Evolutionary conservation across 2,329 filamentous ascomycete genomes (phyloP).

Genomic region (Penicillium sp.): DNA sequence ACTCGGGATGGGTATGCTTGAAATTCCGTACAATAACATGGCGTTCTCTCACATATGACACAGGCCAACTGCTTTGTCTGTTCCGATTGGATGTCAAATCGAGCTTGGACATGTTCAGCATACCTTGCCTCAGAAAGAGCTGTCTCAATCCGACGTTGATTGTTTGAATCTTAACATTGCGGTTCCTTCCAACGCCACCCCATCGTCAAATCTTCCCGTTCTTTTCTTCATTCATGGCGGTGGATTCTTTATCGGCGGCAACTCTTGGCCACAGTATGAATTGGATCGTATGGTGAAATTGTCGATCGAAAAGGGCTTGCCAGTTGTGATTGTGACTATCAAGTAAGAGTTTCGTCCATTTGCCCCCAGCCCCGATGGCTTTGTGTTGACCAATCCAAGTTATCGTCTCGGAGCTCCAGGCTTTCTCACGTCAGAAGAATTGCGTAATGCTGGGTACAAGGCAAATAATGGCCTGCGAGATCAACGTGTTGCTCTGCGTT

Average conservation of each 20-base stretch:
- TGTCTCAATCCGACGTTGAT: constrained; percentile 51
- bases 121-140: constrained; percentile 45
- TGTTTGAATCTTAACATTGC: constrained; percentile 59
- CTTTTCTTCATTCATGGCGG: constrained; percentile 60
- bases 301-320: constrained; percentile 48
- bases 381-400: constrained; percentile 30
- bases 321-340: constrained; percentile 52
- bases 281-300: constrained; percentile 50
- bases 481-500: constrained; percentile 49
- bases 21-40: background rate
- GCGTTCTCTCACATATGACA: background rate
- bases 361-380: background rate
- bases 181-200: constrained; percentile 39
- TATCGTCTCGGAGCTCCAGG: constrained; percentile 54
- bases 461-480: constrained; percentile 54
- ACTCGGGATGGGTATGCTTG: constrained; percentile 40
- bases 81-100: constrained; percentile 45
- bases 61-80: constrained; percentile 47
- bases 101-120: constrained; percentile 58
- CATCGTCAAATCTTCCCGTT: constrained; percentile 50
- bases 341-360: constrained; percentile 41
- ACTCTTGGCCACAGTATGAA: constrained; percentile 59
- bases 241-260: constrained; percentile 54
- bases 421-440: constrained; percentile 55
- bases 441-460: constrained; percentile 50